phyloP scores from a whole-genome alignment of 306 rosid species.

The Sechiopsis laciniata region DNA sequence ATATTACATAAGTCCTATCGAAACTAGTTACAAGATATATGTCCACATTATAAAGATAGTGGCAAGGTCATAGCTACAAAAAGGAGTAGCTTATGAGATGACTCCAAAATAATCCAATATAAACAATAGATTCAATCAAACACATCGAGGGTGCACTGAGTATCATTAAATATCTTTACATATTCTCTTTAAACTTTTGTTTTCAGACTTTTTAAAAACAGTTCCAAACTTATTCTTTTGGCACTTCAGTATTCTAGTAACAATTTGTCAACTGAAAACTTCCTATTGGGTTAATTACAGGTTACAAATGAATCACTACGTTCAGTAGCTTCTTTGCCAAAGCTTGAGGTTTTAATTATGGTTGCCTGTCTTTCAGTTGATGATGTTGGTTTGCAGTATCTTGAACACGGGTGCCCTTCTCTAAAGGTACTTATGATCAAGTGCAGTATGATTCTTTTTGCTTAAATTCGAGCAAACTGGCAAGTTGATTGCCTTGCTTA shows the following conservation, averaged over 20 bases:
- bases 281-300: constrained; percentile 25
- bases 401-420: constrained; percentile 47
- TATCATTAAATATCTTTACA: background rate
- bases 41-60: too few relatives aligned
- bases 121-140: too few relatives aligned
- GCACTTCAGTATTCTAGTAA: background rate
- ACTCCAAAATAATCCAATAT: too few relatives aligned
- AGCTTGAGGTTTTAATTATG: constrained; percentile 47
- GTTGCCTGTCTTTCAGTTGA: constrained; percentile 51
- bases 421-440: constrained; percentile 40
- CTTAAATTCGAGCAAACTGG: background rate
- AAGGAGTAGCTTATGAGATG: too few relatives aligned
- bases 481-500: background rate
- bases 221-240: background rate
- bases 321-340: constrained; percentile 50
- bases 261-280: constrained; percentile 4
- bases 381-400: constrained; percentile 45
- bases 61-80: too few relatives aligned
- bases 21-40: too few relatives aligned
- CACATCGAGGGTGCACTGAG: too few relatives aligned
- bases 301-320: constrained; percentile 47
- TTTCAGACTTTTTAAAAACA: background rate
- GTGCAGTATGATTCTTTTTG: background rate
- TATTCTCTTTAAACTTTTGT: background rate
- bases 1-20: too few relatives aligned